phyloP scores from a whole-genome alignment of 23 red algal genomes.

The Gracilaria vermiculophylla region DNA sequence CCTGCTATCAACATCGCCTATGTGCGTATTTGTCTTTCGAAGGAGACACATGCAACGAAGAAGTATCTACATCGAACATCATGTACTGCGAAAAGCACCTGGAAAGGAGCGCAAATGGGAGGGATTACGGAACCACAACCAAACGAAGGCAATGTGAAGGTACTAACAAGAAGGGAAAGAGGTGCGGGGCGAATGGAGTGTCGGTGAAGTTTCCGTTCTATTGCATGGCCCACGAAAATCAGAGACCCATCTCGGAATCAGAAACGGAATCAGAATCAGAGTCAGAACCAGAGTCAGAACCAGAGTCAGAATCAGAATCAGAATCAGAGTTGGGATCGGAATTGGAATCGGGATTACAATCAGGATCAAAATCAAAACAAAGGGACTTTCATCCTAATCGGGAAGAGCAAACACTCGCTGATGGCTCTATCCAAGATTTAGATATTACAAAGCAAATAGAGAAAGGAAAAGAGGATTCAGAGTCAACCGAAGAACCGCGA shows the following conservation, averaged over 20 bases:
- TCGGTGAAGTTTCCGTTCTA: not conserved
- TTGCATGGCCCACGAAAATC: not conserved
- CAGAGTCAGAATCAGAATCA: not conserved
- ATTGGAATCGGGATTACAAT: too few species aligned
- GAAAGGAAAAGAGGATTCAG: not conserved
- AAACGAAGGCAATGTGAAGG: conserved; percentile 32
- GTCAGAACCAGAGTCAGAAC: not conserved
- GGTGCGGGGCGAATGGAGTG: conserved; percentile 2
- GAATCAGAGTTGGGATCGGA: too few species aligned
- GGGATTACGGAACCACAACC: not conserved
- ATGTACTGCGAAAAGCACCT: conserved; percentile 31
- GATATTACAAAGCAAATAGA: not conserved
- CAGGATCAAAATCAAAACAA: too few species aligned
- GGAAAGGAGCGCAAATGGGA: not conserved
- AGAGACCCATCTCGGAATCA: conserved; percentile 17
- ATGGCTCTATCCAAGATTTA: not conserved
- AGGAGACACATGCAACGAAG: conserved; percentile 4
- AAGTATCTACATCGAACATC: not conserved
- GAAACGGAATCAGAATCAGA: not conserved
- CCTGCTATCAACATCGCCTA: conserved; percentile 13
- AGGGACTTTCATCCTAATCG: too few species aligned
- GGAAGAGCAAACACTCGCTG: not conserved
- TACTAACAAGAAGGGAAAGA: not conserved
- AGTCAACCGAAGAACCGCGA: not conserved
- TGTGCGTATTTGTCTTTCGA: not conserved